Evolutionary conservation across 257 asterid species (phyloP), one percentile per base, ranked within the genome.

Genomic region (Fraxinus anomala): DNA sequence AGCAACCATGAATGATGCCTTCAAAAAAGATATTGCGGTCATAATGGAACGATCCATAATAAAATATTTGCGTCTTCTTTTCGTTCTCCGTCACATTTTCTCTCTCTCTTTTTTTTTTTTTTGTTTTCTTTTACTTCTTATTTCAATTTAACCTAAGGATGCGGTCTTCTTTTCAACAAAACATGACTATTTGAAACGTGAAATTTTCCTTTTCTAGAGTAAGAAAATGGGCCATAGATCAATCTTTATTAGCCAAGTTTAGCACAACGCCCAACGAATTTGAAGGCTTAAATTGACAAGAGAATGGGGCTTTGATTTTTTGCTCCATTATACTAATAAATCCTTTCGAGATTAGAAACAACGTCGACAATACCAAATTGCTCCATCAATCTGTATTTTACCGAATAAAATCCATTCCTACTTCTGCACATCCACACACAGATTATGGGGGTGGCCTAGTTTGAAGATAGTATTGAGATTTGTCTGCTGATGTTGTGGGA

Each of bases 371-470:
- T 6, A 33, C 68, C 44, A 73, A 44, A 73, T 73, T 73, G 67
- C 68, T 54, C 30, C 16, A 30, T 31, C 77, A 56, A 74, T 56
- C 36, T 74, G n/a, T 5, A 51, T 19, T 33, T 47, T 11, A 51
- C 23, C 6, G 34, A 73, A 79, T 44, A 16, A 10, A 54, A 49
- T 26, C 40, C 72, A 77, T 10, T 36, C 69, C 51, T 61, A 24
- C 21, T 75, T 63, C 34, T 56, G 16, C 24, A 61, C 36, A 74
- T 56, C 47, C 31, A 49, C 68, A 17, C n/a, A 47, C 21, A 73
- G 37, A 67, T 73, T 77, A 81, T 28, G 69, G 36, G 76, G 39
- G 78, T 17, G 73, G 77, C 70, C 73, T 80, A 33, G 56, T 65
- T 74, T 72, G 70, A 76, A 76, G 30, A 72, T 76, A 65, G 70